Conservation (phyloP, 805 yeast genomes). For the Groenewaldozyma tartarivorans region DNA sequence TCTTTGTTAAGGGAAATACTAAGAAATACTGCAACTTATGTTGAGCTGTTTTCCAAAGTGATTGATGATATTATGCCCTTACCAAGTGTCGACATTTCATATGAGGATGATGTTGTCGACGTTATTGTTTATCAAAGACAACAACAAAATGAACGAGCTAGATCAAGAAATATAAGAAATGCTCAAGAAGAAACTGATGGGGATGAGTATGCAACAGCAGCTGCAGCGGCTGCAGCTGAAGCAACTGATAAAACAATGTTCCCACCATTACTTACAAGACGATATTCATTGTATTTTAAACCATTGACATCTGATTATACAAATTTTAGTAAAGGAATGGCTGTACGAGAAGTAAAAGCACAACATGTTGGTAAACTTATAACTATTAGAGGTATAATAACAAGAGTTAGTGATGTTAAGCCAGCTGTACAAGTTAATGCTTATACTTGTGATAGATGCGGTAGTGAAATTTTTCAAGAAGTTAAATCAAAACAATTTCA, state of each 20-base stretch:
- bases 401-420: constrained; percentile 92
- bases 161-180: too few relatives aligned
- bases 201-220: constrained; percentile 11
- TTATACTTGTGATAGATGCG: constrained; percentile 96
- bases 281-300: constrained; percentile 78
- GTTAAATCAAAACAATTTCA: constrained; percentile 74
- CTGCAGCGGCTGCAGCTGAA: constrained; percentile 12
- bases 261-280: constrained; percentile 78
- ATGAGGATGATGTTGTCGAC: constrained; percentile 84
- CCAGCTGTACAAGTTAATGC: constrained; percentile 89
- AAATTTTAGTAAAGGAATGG: constrained; percentile 45
- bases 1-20: constrained; percentile 48
- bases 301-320: constrained; percentile 43
- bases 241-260: constrained; percentile 44
- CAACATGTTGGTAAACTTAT: constrained; percentile 73
- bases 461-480: constrained; percentile 93
- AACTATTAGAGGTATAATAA: constrained; percentile 88
- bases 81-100: constrained; percentile 71
- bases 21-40: constrained; percentile 68
- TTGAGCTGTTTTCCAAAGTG: constrained; percentile 64
- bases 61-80: constrained; percentile 79
- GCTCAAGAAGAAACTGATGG: constrained; percentile 38
- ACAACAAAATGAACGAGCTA: constrained; percentile 66
- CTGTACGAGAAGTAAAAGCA: constrained; percentile 88
- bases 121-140: constrained; percentile 86